These are phyloP conservation scores for Thielaviopsis ethacetica DNA, from an alignment of 2,329 filamentous ascomycete genomes.

Conservation along the genomic window DNA sequence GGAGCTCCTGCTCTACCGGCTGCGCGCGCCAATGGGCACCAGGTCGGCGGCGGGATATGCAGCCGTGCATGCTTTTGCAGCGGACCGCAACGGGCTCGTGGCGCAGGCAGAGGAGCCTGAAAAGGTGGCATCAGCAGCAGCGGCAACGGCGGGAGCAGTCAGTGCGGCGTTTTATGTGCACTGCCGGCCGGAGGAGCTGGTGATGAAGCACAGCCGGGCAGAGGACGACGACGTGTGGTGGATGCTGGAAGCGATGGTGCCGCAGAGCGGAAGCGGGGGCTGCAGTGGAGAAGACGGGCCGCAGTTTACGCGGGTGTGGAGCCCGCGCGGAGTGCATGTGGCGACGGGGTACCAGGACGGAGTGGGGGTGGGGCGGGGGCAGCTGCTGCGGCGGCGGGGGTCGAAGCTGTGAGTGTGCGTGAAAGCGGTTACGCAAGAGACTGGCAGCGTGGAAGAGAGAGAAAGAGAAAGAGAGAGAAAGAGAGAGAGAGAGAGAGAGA, in stretches of 20 bases:
- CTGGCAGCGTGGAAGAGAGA: too few relatives aligned
- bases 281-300: slow-evolving; percentile 23
- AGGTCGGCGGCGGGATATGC: slow-evolving; percentile 29
- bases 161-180: slow-evolving; percentile 38
- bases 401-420: too few relatives aligned
- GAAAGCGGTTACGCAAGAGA: too few relatives aligned
- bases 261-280: slow-evolving; percentile 27
- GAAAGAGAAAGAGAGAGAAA: too few relatives aligned
- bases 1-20: slow-evolving; percentile 33
- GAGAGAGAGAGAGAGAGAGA: too few relatives aligned
- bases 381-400: too few relatives aligned
- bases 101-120: slow-evolving; percentile 34
- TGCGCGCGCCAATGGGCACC: slow-evolving; percentile 25
- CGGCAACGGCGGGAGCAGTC: slow-evolving; percentile 28
- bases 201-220: slow-evolving; percentile 22
- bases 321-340: slow-evolving; percentile 33
- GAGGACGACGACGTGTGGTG: slow-evolving; percentile 29
- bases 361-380: slow-evolving; percentile 21
- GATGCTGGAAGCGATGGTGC: slow-evolving; percentile 35
- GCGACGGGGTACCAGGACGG: slow-evolving; percentile 40
- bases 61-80: slow-evolving; percentile 32
- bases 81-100: slow-evolving; percentile 37
- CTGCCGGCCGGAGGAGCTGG: slow-evolving; percentile 29
- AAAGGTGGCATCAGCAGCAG: too few relatives aligned
- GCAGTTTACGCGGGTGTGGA: slow-evolving; percentile 36